Conservation (phyloP, 352 stramenopile species). For the Pythium phragmiticola region DNA sequence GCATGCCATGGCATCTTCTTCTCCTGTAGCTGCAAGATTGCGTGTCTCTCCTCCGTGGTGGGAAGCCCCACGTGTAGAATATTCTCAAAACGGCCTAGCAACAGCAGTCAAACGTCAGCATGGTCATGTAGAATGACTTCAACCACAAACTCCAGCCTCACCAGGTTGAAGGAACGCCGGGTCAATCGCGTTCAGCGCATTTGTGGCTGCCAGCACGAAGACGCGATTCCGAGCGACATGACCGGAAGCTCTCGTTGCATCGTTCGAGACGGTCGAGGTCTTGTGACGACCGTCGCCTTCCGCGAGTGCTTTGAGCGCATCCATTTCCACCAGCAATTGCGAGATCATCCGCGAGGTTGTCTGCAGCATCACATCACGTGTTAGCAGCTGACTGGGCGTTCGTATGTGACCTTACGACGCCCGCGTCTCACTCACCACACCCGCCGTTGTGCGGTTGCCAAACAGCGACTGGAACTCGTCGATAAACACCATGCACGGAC, state of each 20-base stretch:
- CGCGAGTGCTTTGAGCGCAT: slow-evolving; percentile 56
- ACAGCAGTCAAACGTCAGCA: neutral
- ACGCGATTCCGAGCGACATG: slow-evolving; percentile 41
- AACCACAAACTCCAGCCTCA: slow-evolving; percentile 15
- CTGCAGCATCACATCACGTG: slow-evolving; percentile 21
- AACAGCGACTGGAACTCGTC: slow-evolving; percentile 89
- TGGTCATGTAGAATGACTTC: no score
- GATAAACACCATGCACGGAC: slow-evolving; percentile 86
- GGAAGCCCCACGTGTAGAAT: slow-evolving; percentile 75
- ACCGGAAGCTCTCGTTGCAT: neutral
- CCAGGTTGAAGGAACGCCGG: slow-evolving; percentile 80
- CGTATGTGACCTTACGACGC: neutral
- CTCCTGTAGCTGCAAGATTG: slow-evolving; percentile 68
- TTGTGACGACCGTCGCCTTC: slow-evolving; percentile 28
- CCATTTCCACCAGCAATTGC: slow-evolving; percentile 81
- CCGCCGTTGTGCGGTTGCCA: slow-evolving; percentile 68
- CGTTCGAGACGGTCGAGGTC: neutral
- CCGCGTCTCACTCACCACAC: slow-evolving; percentile 30
- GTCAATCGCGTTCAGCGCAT: slow-evolving; percentile 72
- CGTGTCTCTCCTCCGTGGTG: slow-evolving; percentile 41
- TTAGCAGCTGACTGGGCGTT: slow-evolving; percentile 1
- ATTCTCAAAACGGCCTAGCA: slow-evolving; percentile 78
- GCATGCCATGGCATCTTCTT: slow-evolving; percentile 69
- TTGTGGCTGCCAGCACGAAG: slow-evolving; percentile 83
- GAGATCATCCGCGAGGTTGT: slow-evolving; percentile 86